Conservation (phyloP, 345 rosid genomes). For the thale cress (Arabidopsis thaliana) region TAIR10.1 NC_003070.9:7030001-7030500, state of each 20-base stretch:
- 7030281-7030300: slow-evolving; percentile 91
- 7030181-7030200: slow-evolving; percentile 82
- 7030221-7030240: slow-evolving; percentile 73
- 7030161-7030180: slow-evolving; percentile 86
- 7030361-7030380: slow-evolving; percentile 74
- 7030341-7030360: slow-evolving; percentile 78
- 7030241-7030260: slow-evolving; percentile 56
- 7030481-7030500: slow-evolving; percentile 90
- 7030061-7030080: slow-evolving; percentile 79
- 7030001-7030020: slow-evolving; percentile 55
- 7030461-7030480: slow-evolving; percentile 78
- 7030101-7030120: slow-evolving; percentile 92
- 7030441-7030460: slow-evolving; percentile 69
- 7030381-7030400: slow-evolving; percentile 67
- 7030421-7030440: slow-evolving; percentile 74
- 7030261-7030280: slow-evolving; percentile 72
- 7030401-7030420: slow-evolving; percentile 81
- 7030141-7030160: slow-evolving; percentile 56
- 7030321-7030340: slow-evolving; percentile 93
- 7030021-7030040: slow-evolving; percentile 56
- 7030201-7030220: slow-evolving; percentile 76
- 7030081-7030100: slow-evolving; percentile 69
- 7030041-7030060: slow-evolving; percentile 63
- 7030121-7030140: slow-evolving; percentile 47
- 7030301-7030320: slow-evolving; percentile 87